Base-by-base conservation (phyloP, 768 basidiomycete genomes). In the Wakefieldia striispora region DNA sequence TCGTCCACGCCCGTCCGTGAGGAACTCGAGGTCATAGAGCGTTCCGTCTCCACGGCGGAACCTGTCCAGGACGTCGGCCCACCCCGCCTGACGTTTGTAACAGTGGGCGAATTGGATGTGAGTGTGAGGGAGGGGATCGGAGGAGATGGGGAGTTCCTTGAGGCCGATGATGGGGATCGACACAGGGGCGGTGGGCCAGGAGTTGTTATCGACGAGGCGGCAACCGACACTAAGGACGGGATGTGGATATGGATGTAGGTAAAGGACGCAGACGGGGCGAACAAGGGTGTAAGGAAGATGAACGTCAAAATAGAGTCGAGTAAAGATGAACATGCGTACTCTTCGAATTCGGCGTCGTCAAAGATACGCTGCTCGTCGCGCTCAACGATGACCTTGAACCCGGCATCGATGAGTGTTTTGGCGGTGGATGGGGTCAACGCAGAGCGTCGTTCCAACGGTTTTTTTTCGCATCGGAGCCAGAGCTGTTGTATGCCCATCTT, bases 401-500 rank as follows among this genome's bases (percentile, higher is more conserved):
- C 93, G 39, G 84, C 84, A 59, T 90, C 86, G 65, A 97, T 83
- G 52, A 98, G 82, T 56, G 77, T 80, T 71, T 89, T 91, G 58
- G 95, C 84, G 0, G 91, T 95, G 20, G 88, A 86, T 3, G 97
- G 97, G 11, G 94, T 95, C 55, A 98, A 76, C 8, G 95, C 95
- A 24, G 94, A 84, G 40, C 97, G 90, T 48, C 83, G 83, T 70
- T 99, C 97, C 56, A 95, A 94, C 55, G 84, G 80, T 70, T 98
- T 99, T 67, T 86, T 97, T 76, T 99, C 97, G 75, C 94, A 97
- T 58, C 97, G 86, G 37, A 99, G 81, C 95, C 95, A 99, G 60
- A 99, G 79, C 27, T 70, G 72, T 75, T 61, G 81, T n/a, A n/a
- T n/a, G 59, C 9, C 33, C 47, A 51, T 56, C 27, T 46, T 38